A percentile compares a stretch with the other conserved stretches of the same genome.
phyloP scores from a whole-genome alignment of 1,284 basidiomycete genomes.

The Bjerkandera adusta region DNA sequence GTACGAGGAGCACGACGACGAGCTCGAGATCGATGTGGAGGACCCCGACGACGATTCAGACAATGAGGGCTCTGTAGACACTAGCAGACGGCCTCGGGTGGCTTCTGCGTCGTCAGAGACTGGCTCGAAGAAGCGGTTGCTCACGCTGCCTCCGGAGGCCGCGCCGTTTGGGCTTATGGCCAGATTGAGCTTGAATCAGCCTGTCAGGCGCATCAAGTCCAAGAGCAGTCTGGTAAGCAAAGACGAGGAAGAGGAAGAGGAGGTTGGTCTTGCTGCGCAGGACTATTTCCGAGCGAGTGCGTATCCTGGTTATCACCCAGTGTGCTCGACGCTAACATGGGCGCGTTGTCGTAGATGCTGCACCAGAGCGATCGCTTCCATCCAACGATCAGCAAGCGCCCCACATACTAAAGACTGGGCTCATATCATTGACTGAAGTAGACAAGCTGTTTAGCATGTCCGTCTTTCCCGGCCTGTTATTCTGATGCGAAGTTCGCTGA shows the following conservation, averaged over 20 bases:
- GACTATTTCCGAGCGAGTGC: slow-evolving; percentile 65
- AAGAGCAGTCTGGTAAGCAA: slow-evolving; percentile 41
- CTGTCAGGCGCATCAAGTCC: slow-evolving; percentile 34
- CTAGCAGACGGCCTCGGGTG: slow-evolving; percentile 3
- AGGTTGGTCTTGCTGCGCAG: slow-evolving; percentile 52
- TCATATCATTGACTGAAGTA: slow-evolving; percentile 70
- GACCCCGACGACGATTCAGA: slow-evolving; percentile 19
- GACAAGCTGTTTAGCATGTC: slow-evolving; percentile 80
- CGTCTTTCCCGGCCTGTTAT: slow-evolving; percentile 29
- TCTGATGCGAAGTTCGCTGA: slow-evolving; percentile 6
- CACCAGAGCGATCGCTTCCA: slow-evolving; percentile 36
- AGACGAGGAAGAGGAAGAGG: slow-evolving; percentile 43
- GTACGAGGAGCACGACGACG: slow-evolving; percentile 17
- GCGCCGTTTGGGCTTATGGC: slow-evolving; percentile 73
- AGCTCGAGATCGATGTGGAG: slow-evolving; percentile 21
- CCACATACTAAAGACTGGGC: slow-evolving; percentile 64
- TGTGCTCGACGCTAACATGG: neutral
- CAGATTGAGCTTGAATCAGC: slow-evolving; percentile 49
- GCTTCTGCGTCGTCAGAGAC: slow-evolving; percentile 12
- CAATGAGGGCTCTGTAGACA: slow-evolving; percentile 15
- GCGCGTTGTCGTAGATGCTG: slow-evolving; percentile 40
- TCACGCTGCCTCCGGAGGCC: slow-evolving; percentile 56
- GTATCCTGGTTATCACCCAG: slow-evolving; percentile 21
- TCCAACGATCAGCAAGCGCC: slow-evolving; percentile 50
- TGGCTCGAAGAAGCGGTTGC: slow-evolving; percentile 35